Percentiles rank a stretch among this genome's conserved stretches.
phyloP scores from a whole-genome alignment of 2,329 filamentous ascomycete species.

The Aspergillus novoparasiticus region DNA sequence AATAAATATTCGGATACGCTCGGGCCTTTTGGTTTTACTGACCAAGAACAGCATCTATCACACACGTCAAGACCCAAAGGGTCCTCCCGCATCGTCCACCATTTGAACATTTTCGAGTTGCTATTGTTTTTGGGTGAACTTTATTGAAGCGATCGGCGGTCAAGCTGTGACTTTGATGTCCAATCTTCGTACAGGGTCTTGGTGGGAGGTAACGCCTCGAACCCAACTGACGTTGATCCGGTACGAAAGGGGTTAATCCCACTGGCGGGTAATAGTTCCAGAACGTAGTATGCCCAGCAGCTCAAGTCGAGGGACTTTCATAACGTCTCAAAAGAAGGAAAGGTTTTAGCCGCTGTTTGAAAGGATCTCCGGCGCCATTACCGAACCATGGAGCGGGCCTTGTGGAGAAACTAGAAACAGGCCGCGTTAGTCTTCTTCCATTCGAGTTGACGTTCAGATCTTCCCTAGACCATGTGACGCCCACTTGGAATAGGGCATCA shows the following conservation, averaged over 20 bases:
- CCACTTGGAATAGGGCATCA: conserved; percentile 2
- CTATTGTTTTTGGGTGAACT: conserved; percentile 9
- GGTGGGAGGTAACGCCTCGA: not conserved
- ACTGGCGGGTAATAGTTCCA: conserved; percentile 17
- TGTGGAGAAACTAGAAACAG: conserved; percentile 10
- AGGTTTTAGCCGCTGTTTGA: not conserved
- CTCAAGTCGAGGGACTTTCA: not conserved
- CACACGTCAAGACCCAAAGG: not conserved
- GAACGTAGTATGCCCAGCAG: conserved; percentile 1
- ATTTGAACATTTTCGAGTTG: not conserved
- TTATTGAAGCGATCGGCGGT: conserved; percentile 14
- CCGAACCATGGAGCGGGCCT: conserved; percentile 1
- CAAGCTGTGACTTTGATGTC: conserved; percentile 1
- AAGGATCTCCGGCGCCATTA: not conserved
- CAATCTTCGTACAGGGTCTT: not conserved
- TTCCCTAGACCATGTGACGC: conserved; percentile 7
- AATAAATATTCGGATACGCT: not conserved
- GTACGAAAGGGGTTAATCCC: conserved; percentile 13
- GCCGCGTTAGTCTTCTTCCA: conserved; percentile 3
- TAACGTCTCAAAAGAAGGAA: not conserved
- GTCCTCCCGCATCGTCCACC: not conserved
- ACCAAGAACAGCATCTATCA: not conserved
- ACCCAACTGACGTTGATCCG: conserved; percentile 11
- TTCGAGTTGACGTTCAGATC: conserved; percentile 1
- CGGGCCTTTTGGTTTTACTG: not conserved